phyloP scores from a whole-genome alignment of 1,284 basidiomycete species.

The Apiotrichum akiyoshidainum region DNA sequence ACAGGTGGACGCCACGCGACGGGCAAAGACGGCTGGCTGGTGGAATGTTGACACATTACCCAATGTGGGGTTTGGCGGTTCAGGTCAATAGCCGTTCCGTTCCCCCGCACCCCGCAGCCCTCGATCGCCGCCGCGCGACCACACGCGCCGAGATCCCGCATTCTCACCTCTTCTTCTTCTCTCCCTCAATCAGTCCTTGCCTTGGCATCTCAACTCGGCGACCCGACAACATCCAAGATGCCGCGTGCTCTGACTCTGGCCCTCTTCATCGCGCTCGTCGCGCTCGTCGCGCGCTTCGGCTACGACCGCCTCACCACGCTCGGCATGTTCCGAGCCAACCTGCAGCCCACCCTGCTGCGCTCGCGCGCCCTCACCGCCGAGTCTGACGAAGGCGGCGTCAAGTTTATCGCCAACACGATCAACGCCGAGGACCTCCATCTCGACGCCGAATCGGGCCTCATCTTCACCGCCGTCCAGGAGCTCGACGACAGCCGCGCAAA shows the following conservation, averaged over 20 bases:
- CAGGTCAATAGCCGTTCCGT: too few species aligned
- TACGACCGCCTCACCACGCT: slow-evolving; percentile 15
- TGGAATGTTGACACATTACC: too few species aligned
- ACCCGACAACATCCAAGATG: slow-evolving; percentile 5
- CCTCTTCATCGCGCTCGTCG: slow-evolving; percentile 6
- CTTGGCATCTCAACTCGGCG: neutral
- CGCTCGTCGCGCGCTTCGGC: slow-evolving; percentile 2
- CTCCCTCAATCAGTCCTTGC: neutral
- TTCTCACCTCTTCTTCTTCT: too few species aligned
- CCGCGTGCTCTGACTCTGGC: slow-evolving; percentile 2
- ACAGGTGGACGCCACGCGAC: too few species aligned
- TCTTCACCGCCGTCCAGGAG: slow-evolving; percentile 16
- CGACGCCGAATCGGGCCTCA: slow-evolving; percentile 6
- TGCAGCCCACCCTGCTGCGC: neutral
- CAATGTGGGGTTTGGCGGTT: too few species aligned
- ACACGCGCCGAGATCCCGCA: too few species aligned
- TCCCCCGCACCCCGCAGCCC: too few species aligned
- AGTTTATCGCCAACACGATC: slow-evolving; percentile 13
- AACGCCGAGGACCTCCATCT: slow-evolving; percentile 22
- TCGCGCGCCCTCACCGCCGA: neutral
- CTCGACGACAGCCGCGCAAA: slow-evolving; percentile 24
- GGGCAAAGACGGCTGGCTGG: too few species aligned
- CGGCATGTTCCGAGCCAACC: slow-evolving; percentile 15
- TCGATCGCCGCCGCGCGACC: too few species aligned
- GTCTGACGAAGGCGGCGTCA: neutral